Evolutionary conservation across 2,329 filamentous ascomycete species (phyloP), one percentile per base, ranked within the genome.

Genomic region (Zymoseptoria tritici): DNA sequence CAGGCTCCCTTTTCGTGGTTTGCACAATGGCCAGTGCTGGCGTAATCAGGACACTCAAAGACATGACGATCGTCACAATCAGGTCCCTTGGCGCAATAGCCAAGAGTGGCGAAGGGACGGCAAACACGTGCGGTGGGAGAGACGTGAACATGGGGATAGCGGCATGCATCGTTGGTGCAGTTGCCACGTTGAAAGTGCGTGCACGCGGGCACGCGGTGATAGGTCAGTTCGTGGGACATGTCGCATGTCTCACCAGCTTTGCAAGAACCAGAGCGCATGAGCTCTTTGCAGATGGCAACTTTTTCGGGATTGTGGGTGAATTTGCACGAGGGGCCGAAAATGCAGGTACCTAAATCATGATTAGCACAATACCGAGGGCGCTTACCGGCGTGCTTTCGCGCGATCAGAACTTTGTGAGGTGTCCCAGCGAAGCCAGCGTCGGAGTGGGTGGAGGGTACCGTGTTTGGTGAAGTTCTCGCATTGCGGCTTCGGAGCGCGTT

Each of bases 281-380:
- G 91, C 57, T 90, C 86, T 76, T 90, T 94, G 85, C 94, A 99
- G 59, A 94, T 86, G 58, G 93, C 90, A 70, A 96, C 90, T 77
- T 90, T 96, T 72, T 85, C 80, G 50, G 89, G 84, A 71, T 99
- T 90, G 80, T 99, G 94, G 55, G 86, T 79, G 72, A 88, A 94
- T 58, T 83, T 87, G 75, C 94, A 99, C 54, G 77, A 79, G 7
- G 88, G 87, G 60, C 93, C 92, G 74, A 90, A 90, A 58, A 85
- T 80, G 75, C 94, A 99, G 65, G 87, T 87, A 78, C 94, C 94
- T 96, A 46, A 46, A n/a, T 7, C 11, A 46, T 46, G 36, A n/a
- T 46, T 46, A 46, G 36, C 36, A 46, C 13, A 46, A 16, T 46
- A 46, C 36, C 13, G 36, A 46, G 36, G 36, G 36, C 36, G 53